Base-by-base conservation (phyloP, 164 flowering plant genomes). In the Akebia trifoliata region DNA sequence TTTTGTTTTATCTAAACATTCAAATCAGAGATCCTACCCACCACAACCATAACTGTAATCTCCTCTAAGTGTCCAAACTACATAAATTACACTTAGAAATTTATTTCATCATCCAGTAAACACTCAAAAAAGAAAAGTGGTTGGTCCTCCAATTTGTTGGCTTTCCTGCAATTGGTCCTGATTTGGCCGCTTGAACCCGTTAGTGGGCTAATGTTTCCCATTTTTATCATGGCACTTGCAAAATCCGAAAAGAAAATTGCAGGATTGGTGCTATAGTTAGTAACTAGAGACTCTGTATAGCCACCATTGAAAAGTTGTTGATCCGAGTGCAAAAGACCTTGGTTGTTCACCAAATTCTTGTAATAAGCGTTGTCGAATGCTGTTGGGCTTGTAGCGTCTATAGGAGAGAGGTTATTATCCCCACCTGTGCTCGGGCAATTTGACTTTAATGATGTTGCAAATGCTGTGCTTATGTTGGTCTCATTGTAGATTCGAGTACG, bases 281-380 rank as follows among this genome's bases (percentile, higher is more conserved):
- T 42, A 0, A 42, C 46, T 17, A 4, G 20, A 0, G 46, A 4
- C n/a, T 42, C 46, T 6, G 46, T 42, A 4, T 20, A 42, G 1
- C 46, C 46, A n/a, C 10, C 10, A 11, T 42, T 42, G 46, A 42
- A 42, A 24, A 42, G 46, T 22, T 58, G 54, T 34, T 71, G 75
- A n/a, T 71, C 75, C 2, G 71, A 71, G 31, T 59, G 68, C 14
- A 71, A 65, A 9, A 71, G 65, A 9, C 68, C 65, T 32, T 55
- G 64, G n/a, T 40, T 57, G 69, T 46, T 63, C 21, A 63, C 21
- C 32, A 71, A 60, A 59, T 71, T 59, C 49, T 20, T 54, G 67
- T 32, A 66, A 54, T 62, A 71, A 8, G 58, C 30, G 14, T 71
- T 71, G 31, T 71, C 70, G 15, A 66, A 66, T 8, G 30, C 2